Evolutionary conservation across 306 rosid genomes (phyloP).

Genomic region (Sicyos edulis): DNA sequence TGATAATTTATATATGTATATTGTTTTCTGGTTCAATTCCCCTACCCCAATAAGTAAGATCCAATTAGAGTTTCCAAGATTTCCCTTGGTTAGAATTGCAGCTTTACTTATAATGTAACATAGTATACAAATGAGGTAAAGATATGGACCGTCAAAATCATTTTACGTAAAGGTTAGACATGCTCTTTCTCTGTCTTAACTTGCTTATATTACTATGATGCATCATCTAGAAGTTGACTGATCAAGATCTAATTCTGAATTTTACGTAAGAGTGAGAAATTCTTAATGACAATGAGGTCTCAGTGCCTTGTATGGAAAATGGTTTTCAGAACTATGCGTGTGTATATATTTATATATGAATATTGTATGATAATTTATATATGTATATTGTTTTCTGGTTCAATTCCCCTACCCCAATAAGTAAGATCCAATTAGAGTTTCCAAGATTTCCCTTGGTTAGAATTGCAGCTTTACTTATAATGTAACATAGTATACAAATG

Average conservation of each 20-base stretch:
- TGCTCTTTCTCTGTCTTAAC: neutral
- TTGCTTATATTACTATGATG: neutral
- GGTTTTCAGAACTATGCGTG: neutral
- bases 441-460: neutral
- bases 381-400: too few relatives aligned
- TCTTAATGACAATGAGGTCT: neutral
- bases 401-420: neutral
- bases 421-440: neutral
- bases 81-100: neutral
- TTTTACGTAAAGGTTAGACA: slow-evolving; percentile 65
- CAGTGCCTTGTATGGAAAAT: neutral
- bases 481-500: neutral
- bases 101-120: neutral
- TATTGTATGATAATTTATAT: too few relatives aligned
- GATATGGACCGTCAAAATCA: neutral
- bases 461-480: neutral
- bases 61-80: neutral
- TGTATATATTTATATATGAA: neutral
- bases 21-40: neutral
- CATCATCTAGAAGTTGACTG: neutral
- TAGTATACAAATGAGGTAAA: neutral
- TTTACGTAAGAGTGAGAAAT: neutral
- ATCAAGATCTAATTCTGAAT: neutral
- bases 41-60: neutral
- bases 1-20: too few relatives aligned